phyloP scores from a whole-genome alignment of 306 rosid genomes.

The Casuarina equisetifolia region DNA sequence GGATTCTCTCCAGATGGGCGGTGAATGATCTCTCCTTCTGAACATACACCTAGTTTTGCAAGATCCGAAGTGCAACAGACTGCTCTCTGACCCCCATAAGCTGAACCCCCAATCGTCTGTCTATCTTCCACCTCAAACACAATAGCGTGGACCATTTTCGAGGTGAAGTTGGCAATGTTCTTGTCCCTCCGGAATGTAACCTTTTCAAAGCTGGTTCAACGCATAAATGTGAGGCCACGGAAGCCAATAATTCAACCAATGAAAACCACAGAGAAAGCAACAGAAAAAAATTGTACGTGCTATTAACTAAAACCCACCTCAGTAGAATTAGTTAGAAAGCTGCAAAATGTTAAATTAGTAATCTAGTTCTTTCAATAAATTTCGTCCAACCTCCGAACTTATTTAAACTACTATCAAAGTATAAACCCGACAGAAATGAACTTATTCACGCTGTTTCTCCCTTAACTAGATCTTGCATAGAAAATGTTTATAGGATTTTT shows the following conservation, averaged over 20 bases:
- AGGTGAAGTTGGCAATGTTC: conserved; percentile 73
- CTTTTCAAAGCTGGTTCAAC: conserved; percentile 74
- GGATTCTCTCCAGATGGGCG: conserved; percentile 62
- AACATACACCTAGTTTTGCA: conserved; percentile 83
- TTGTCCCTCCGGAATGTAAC: conserved; percentile 62
- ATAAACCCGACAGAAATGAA: not conserved
- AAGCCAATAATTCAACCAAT: conserved; percentile 15
- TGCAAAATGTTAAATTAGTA: not conserved
- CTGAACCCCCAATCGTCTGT: conserved; percentile 91
- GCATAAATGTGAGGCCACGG: conserved; percentile 20
- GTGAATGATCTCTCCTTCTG: conserved; percentile 78
- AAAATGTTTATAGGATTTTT: not conserved
- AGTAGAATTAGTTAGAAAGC: not conserved
- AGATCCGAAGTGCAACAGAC: conserved; percentile 93
- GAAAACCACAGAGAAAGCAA: not conserved
- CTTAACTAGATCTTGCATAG: not conserved
- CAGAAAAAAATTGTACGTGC: not conserved
- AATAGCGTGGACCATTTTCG: conserved; percentile 70
- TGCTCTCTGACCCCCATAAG: conserved; percentile 98
- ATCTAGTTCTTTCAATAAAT: not conserved
- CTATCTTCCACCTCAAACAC: conserved; percentile 97
- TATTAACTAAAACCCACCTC: not conserved
- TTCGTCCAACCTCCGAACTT: not conserved
- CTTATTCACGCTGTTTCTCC: not conserved
- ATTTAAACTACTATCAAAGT: too few species aligned